phyloP scores from a whole-genome alignment of 108 stramenopile genomes.

The Stephanodiscus minutulus region DNA sequence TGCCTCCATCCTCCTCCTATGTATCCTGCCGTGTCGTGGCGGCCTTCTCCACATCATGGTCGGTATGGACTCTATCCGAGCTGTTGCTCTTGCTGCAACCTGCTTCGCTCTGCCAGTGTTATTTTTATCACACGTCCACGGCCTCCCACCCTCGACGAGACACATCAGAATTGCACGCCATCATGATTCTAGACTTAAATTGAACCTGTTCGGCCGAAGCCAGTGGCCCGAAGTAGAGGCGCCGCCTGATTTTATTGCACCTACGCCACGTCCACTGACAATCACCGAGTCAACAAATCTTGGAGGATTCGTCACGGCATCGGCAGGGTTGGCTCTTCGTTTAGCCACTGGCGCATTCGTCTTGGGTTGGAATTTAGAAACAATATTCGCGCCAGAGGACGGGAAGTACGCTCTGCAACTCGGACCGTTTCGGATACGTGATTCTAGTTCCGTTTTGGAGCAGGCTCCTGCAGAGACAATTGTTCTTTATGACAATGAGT shows the following conservation, averaged over 20 bases:
- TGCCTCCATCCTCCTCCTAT: no score
- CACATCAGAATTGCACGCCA: neutral
- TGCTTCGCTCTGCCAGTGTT: no score
- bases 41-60: no score
- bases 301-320: conserved; percentile 31
- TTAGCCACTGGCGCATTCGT: conserved; percentile 72
- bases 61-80: neutral
- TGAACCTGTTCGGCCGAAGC: neutral
- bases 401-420: conserved; percentile 60
- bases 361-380: conserved; percentile 74
- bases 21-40: no score
- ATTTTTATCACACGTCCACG: neutral
- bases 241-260: conserved; percentile 58
- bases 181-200: neutral
- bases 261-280: conserved; percentile 67
- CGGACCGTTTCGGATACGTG: conserved; percentile 65
- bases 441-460: conserved; percentile 66
- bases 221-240: conserved; percentile 50
- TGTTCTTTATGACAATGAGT: conserved; percentile 89
- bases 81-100: neutral
- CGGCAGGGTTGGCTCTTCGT: conserved; percentile 58
- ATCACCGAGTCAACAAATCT: conserved; percentile 53
- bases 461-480: conserved; percentile 59
- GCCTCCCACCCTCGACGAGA: neutral
- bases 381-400: conserved; percentile 30